phyloP scores from a whole-genome alignment of 2,329 filamentous ascomycete genomes.

The Nigrograna mackinnonii region DNA sequence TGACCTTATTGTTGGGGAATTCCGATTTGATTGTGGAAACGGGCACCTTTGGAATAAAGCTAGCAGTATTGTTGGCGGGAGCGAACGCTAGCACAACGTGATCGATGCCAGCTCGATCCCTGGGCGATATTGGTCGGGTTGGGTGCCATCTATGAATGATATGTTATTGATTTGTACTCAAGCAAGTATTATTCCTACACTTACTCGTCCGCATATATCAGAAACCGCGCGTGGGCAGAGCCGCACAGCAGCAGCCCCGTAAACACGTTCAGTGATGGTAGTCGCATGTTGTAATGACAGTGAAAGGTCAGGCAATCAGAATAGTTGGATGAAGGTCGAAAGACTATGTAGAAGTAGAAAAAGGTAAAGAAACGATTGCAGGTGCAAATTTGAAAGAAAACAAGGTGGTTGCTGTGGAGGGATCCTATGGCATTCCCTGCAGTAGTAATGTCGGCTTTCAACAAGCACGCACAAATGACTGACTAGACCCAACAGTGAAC shows the following conservation, averaged over 20 bases:
- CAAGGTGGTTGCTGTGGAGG: too few species aligned
- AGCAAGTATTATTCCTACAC: slow-evolving; percentile 6
- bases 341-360: neutral
- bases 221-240: slow-evolving; percentile 26
- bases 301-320: neutral
- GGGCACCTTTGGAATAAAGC: slow-evolving; percentile 58
- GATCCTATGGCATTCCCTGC: too few species aligned
- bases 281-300: slow-evolving; percentile 19
- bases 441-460: too few species aligned
- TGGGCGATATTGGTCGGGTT: slow-evolving; percentile 24
- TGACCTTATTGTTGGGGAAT: slow-evolving; percentile 63
- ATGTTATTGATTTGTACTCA: neutral
- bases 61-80: slow-evolving; percentile 45
- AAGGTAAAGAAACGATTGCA: neutral
- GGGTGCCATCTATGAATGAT: slow-evolving; percentile 35
- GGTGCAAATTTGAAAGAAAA: too few species aligned
- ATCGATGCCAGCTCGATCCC: slow-evolving; percentile 37
- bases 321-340: neutral
- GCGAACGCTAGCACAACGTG: slow-evolving; percentile 41
- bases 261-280: slow-evolving; percentile 16
- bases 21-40: slow-evolving; percentile 55
- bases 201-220: slow-evolving; percentile 39
- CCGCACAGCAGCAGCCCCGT: slow-evolving; percentile 15
- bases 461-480: too few species aligned
- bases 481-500: neutral